phyloP scores from a whole-genome alignment of 768 basidiomycete species.

The Leucocoprinus sp. region DNA sequence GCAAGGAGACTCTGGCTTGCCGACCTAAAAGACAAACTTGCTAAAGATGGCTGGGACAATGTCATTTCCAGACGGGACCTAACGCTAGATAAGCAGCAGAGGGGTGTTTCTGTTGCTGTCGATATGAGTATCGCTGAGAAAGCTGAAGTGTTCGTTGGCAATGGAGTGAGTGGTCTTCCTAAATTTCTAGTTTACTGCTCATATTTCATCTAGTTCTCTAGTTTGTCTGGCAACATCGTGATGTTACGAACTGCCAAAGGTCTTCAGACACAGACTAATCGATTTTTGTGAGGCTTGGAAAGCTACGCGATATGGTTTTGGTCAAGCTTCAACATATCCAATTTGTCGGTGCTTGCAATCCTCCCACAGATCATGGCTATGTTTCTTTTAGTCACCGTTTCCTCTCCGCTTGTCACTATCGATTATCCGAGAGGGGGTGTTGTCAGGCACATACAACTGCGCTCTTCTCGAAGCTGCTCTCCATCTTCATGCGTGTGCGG shows the following conservation, averaged over 20 bases:
- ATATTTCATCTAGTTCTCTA: conserved; percentile 32
- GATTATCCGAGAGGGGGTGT: too few species aligned
- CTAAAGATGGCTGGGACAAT: conserved; percentile 42
- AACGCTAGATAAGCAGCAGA: conserved; percentile 37
- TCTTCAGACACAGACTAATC: conserved; percentile 27
- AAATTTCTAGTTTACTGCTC: conserved; percentile 5
- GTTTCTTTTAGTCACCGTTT: too few species aligned
- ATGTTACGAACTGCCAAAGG: conserved; percentile 38
- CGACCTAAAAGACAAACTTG: conserved; percentile 28
- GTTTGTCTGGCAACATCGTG: conserved; percentile 41
- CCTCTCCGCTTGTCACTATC: too few species aligned
- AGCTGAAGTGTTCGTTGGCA: conserved; percentile 54
- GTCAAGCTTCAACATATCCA: too few species aligned
- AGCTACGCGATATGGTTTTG: too few species aligned
- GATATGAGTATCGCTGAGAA: conserved; percentile 54
- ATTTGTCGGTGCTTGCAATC: too few species aligned
- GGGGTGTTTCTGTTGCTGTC: conserved; percentile 40
- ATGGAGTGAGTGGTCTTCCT: conserved; percentile 37
- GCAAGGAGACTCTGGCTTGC: conserved; percentile 36
- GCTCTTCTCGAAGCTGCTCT: too few species aligned
- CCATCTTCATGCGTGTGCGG: too few species aligned
- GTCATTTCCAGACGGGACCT: conserved; percentile 30
- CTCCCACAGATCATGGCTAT: too few species aligned
- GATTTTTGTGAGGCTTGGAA: conserved; percentile 34
- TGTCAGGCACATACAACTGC: too few species aligned